phyloP scores from a whole-genome alignment of 345 rosid genomes.

The Trapa bicornis region DNA sequence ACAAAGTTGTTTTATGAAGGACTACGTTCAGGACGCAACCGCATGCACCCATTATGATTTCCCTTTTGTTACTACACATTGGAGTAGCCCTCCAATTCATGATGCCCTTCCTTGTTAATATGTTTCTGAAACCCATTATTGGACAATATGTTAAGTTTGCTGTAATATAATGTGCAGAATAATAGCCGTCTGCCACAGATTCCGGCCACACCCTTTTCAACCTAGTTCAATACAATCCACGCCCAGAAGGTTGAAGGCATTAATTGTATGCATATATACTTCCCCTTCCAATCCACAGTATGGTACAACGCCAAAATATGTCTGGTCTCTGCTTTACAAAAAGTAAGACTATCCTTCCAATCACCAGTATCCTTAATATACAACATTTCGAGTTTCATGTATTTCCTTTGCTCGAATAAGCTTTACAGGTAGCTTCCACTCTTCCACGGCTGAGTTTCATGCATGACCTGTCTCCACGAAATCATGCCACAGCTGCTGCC shows the following conservation, averaged over 20 bases:
- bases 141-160: too few relatives aligned
- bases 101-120: too few relatives aligned
- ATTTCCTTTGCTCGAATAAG: not conserved
- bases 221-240: not conserved
- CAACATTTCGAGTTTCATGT: conserved; percentile 4
- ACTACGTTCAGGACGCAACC: too few relatives aligned
- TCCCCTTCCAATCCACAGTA: conserved; percentile 11
- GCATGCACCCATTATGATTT: too few relatives aligned
- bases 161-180: too few relatives aligned
- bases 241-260: not conserved
- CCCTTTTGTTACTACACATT: too few relatives aligned
- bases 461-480: conserved; percentile 30
- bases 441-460: not conserved
- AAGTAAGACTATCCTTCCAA: conserved; percentile 9
- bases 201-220: not conserved
- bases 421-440: not conserved
- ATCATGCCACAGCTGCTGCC: conserved; percentile 72
- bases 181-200: too few relatives aligned
- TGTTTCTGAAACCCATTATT: too few relatives aligned
- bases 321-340: conserved; percentile 7
- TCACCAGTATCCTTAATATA: conserved; percentile 10
- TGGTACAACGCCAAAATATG: not conserved
- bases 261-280: conserved; percentile 3
- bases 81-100: too few relatives aligned
- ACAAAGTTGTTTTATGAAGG: too few relatives aligned